phyloP scores from a whole-genome alignment of 768 basidiomycete species.

The Suillus weaverae region DNA sequence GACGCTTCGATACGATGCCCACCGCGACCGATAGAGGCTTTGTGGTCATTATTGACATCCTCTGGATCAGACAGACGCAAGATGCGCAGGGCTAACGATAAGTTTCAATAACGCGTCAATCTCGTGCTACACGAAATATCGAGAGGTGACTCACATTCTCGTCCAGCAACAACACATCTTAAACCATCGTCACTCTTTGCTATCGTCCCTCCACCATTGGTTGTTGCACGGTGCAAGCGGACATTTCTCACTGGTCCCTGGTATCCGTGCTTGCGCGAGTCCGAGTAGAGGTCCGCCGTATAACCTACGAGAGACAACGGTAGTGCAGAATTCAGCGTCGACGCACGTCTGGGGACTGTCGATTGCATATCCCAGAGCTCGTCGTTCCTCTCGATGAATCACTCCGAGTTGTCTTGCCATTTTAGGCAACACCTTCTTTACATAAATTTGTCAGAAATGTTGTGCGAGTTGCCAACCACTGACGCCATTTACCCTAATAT shows the following conservation, averaged over 20 bases:
- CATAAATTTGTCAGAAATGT: no score
- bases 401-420: not conserved
- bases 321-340: conserved; percentile 19
- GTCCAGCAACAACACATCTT: conserved; percentile 74
- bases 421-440: not conserved
- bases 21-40: conserved; percentile 53
- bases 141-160: conserved; percentile 56
- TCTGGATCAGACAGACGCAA: conserved; percentile 56
- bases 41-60: conserved; percentile 46
- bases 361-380: conserved; percentile 23
- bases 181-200: conserved; percentile 66
- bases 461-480: no score
- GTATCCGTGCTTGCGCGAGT: conserved; percentile 45
- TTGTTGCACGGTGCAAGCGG: conserved; percentile 57
- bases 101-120: conserved; percentile 4
- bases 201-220: conserved; percentile 65
- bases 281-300: conserved; percentile 37
- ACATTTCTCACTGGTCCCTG: conserved; percentile 52
- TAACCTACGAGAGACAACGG: conserved; percentile 11
- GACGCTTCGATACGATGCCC: conserved; percentile 71
- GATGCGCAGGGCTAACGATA: conserved; percentile 55
- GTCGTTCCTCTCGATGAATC: not conserved
- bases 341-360: conserved; percentile 26
- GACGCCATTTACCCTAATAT: no score
- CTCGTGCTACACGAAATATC: conserved; percentile 13